phyloP scores from a whole-genome alignment of 2,329 filamentous ascomycete genomes.

The Diaporthe vexans region DNA sequence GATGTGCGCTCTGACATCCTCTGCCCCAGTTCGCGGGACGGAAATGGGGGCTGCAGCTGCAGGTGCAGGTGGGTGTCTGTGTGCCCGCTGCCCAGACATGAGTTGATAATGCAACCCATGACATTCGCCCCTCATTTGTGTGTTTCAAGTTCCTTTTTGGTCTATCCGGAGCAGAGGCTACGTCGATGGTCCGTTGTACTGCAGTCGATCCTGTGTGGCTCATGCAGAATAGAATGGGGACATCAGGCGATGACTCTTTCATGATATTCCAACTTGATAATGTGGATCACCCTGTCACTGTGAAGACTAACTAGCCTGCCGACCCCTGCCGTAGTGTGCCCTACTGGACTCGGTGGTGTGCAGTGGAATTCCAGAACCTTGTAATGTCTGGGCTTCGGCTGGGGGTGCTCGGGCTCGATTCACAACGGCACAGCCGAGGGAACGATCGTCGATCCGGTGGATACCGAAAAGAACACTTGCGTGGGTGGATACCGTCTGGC shows the following conservation, averaged over 20 bases:
- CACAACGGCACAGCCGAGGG: slow-evolving; percentile 25
- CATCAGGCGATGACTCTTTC: slow-evolving; percentile 24
- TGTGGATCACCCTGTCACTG: slow-evolving; percentile 15
- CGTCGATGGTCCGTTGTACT: neutral
- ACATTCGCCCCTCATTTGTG: slow-evolving; percentile 2
- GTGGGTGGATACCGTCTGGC: slow-evolving; percentile 3
- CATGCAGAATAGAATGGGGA: slow-evolving; percentile 18
- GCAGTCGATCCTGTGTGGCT: slow-evolving; percentile 11
- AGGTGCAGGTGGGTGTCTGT: slow-evolving; percentile 20
- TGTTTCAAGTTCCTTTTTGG: slow-evolving; percentile 23
- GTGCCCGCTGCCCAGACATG: slow-evolving; percentile 20
- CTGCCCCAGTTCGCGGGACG: slow-evolving; percentile 26
- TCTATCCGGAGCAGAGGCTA: slow-evolving; percentile 7
- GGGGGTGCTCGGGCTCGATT: slow-evolving; percentile 18
- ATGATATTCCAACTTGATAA: slow-evolving; percentile 2
- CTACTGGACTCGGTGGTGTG: neutral
- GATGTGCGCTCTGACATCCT: slow-evolving; percentile 27
- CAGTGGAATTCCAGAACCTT: slow-evolving; percentile 30
- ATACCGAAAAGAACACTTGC: slow-evolving; percentile 22
- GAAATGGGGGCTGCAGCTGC: slow-evolving; percentile 14
- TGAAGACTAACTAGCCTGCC: neutral
- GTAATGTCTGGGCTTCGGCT: slow-evolving; percentile 22
- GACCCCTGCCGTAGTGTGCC: slow-evolving; percentile 6
- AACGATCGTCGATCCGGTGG: slow-evolving; percentile 33
- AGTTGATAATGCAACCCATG: slow-evolving; percentile 27